Evolutionary conservation across 2,329 filamentous ascomycete genomes (phyloP).

Genomic region (Neodidymelliopsis sp.): DNA sequence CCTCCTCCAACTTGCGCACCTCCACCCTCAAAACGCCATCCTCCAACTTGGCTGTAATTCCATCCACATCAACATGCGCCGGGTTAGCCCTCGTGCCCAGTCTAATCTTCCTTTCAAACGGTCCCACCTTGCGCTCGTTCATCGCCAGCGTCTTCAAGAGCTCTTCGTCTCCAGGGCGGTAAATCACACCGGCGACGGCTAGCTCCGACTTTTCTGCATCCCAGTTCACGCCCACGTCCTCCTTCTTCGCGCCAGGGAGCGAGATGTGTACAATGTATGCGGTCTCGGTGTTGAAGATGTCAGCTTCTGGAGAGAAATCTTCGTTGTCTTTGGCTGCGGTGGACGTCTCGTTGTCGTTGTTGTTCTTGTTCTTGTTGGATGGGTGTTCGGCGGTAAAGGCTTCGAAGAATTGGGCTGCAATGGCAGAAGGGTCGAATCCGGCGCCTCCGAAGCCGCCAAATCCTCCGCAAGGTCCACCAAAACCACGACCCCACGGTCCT

Average conservation of each 20-base stretch:
- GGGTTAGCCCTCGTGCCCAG: conserved; percentile 64
- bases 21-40: conserved; percentile 79
- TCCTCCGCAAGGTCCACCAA: conserved; percentile 4
- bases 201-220: conserved; percentile 72
- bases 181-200: conserved; percentile 74
- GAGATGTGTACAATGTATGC: conserved; percentile 73
- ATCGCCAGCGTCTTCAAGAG: conserved; percentile 68
- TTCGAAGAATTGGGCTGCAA: conserved; percentile 46
- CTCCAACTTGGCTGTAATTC: conserved; percentile 77
- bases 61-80: conserved; percentile 70
- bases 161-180: conserved; percentile 75
- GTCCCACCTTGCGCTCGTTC: conserved; percentile 74
- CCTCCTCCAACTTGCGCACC: conserved; percentile 73
- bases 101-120: conserved; percentile 74
- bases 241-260: conserved; percentile 79
- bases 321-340: conserved; percentile 25
- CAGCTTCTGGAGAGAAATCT: conserved; percentile 70
- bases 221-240: conserved; percentile 80
- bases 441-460: conserved; percentile 16
- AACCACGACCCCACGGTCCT: conserved; percentile 35
- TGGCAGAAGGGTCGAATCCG: conserved; percentile 32
- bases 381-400: conserved; percentile 39
- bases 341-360: conserved; percentile 14
- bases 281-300: conserved; percentile 74
- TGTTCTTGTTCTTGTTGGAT: conserved; percentile 19